Evolutionary conservation across 208 protist species (phyloP).

Genomic region (Leishmania guyanensis): DNA sequence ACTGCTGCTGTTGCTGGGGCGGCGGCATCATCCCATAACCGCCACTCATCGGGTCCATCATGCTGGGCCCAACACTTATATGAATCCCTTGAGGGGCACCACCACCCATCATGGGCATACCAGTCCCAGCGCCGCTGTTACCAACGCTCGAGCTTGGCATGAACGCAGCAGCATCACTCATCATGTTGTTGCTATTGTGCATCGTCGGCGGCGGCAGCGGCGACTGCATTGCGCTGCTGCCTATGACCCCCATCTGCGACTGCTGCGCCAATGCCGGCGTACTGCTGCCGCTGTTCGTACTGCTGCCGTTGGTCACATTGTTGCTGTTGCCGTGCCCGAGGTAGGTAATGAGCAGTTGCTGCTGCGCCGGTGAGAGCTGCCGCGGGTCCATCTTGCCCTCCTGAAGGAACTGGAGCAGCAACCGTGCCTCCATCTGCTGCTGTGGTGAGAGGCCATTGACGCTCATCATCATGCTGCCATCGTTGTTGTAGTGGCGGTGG

Average conservation of each 20-base stretch:
- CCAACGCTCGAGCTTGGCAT: background rate
- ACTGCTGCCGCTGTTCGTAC: background rate
- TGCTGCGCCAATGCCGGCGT: background rate
- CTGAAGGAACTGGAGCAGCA: conserved; percentile 75
- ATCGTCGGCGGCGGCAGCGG: background rate
- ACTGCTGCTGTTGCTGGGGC: conserved; percentile 4
- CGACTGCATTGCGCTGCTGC: conserved; percentile 1
- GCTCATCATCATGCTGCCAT: background rate
- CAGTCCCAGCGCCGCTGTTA: background rate
- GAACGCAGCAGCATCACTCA: conserved; percentile 1
- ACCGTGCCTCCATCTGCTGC: conserved; percentile 56
- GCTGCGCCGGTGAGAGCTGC: conserved; percentile 64
- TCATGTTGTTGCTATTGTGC: conserved; percentile 6
- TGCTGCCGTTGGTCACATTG: background rate
- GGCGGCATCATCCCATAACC: conserved; percentile 3
- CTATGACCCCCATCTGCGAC: conserved; percentile 8
- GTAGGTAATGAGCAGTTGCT: conserved; percentile 33
- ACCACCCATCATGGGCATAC: conserved; percentile 9
- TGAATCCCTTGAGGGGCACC: conserved; percentile 5
- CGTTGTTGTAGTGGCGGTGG: conserved; percentile 2
- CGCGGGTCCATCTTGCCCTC: conserved; percentile 69
- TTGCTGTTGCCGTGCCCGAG: conserved; percentile 12
- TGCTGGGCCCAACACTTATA: conserved; percentile 1
- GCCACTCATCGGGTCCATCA: conserved; percentile 16
- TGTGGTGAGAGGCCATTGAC: conserved; percentile 35